Evolutionary conservation across 768 basidiomycete species (phyloP).

Genomic region (Daedaleopsis sinensis): DNA sequence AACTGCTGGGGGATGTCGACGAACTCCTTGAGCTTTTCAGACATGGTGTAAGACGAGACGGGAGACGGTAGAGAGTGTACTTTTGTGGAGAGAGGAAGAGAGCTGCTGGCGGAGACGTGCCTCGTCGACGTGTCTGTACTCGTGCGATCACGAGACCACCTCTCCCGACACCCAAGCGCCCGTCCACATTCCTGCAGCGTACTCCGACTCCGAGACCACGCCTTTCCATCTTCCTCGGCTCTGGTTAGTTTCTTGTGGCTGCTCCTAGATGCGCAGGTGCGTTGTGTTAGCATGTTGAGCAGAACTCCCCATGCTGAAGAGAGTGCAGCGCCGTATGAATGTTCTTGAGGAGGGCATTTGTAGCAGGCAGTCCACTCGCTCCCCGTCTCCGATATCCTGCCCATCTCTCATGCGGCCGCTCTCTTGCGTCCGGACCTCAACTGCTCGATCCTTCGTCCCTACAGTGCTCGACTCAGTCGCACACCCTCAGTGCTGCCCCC

Average conservation of each 20-base stretch:
- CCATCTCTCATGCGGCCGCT: slow-evolving; percentile 52
- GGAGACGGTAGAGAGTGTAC: slow-evolving; percentile 1
- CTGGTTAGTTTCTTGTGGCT: slow-evolving; percentile 1
- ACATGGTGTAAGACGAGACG: slow-evolving; percentile 54
- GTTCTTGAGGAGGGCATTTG: slow-evolving; percentile 48
- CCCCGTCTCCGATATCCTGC: slow-evolving; percentile 40
- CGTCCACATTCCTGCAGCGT: not conserved
- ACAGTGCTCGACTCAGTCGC: not conserved
- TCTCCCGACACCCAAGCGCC: not conserved
- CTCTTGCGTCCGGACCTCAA: not conserved
- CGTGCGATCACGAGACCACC: slow-evolving; percentile 16
- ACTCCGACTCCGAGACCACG: too few species aligned
- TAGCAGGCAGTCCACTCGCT: slow-evolving; percentile 23
- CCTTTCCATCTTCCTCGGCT: not conserved
- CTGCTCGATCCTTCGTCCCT: not conserved
- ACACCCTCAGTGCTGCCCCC: not conserved
- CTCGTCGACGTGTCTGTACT: slow-evolving; percentile 17
- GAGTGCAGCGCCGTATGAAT: slow-evolving; percentile 55
- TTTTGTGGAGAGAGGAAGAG: slow-evolving; percentile 15
- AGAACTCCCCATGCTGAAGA: not conserved
- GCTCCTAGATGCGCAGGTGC: slow-evolving; percentile 14
- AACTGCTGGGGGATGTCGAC: slow-evolving; percentile 91
- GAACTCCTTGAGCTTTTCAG: slow-evolving; percentile 90
- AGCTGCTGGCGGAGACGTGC: slow-evolving; percentile 1
- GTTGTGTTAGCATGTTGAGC: not conserved